Evolutionary conservation across 2,329 filamentous ascomycete genomes (phyloP).

Genomic region (Beauveria medogensis): DNA sequence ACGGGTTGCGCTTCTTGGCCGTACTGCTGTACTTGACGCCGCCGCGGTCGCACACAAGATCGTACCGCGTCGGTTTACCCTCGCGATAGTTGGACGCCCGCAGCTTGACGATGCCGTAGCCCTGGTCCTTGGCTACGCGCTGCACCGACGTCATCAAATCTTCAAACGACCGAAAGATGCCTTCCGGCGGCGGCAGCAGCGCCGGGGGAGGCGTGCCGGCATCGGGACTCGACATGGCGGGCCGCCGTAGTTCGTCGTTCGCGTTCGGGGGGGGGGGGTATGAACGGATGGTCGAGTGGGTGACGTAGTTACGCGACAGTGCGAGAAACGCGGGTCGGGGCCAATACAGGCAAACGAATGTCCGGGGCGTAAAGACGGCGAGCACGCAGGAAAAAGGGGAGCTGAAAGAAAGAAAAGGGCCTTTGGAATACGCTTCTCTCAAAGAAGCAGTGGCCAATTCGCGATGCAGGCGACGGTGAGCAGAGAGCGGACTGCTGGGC

Average conservation of each 20-base stretch:
- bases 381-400: background rate
- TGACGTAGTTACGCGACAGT: slow-evolving; percentile 10
- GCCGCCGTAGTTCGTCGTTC: slow-evolving; percentile 10
- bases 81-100: slow-evolving; percentile 57
- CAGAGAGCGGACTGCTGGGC: slow-evolving; percentile 16
- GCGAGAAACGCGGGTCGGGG: slow-evolving; percentile 8
- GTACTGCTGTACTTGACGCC: slow-evolving; percentile 59
- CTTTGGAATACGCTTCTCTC: background rate
- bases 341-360: background rate
- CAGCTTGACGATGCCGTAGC: slow-evolving; percentile 55
- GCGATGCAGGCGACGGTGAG: background rate
- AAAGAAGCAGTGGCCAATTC: background rate
- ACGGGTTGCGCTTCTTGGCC: slow-evolving; percentile 56
- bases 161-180: slow-evolving; percentile 52
- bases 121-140: slow-evolving; percentile 52
- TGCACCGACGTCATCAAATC: slow-evolving; percentile 51
- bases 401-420: background rate
- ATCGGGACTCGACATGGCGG: slow-evolving; percentile 15
- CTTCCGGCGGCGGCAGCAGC: slow-evolving; percentile 49
- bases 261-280: slow-evolving; percentile 17
- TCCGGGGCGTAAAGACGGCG: background rate
- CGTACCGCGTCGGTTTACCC: slow-evolving; percentile 53
- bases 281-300: slow-evolving; percentile 15
- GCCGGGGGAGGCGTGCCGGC: slow-evolving; percentile 35
- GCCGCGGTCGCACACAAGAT: slow-evolving; percentile 54